Conservation (phyloP, 2,329 filamentous ascomycete species). For the Pseudocercospora macadamiae region DNA sequence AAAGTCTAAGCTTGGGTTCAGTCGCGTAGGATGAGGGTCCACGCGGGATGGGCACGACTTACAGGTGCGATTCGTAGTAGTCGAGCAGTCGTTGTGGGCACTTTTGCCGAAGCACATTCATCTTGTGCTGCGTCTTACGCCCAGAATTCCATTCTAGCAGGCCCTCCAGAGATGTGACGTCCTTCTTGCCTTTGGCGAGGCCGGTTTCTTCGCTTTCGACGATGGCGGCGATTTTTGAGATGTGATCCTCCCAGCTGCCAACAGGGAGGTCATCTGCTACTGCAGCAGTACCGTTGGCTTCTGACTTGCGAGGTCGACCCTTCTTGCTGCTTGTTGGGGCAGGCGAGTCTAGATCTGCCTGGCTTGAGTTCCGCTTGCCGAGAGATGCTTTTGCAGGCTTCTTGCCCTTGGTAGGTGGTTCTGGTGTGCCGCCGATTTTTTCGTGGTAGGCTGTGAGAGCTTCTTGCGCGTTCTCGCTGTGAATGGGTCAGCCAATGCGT, state of each 20-base stretch:
- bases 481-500: conserved; percentile 12
- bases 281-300: conserved; percentile 35
- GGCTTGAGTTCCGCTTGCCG: conserved; percentile 26
- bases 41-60: conserved; percentile 28
- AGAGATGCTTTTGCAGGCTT: conserved; percentile 24
- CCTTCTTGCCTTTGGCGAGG: conserved; percentile 26
- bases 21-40: conserved; percentile 19
- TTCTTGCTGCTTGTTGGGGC: conserved; percentile 31
- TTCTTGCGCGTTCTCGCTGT: conserved; percentile 45
- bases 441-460: conserved; percentile 67
- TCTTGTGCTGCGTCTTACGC: conserved; percentile 72
- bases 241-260: conserved; percentile 76
- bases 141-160: conserved; percentile 75
- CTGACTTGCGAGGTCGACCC: conserved; percentile 28
- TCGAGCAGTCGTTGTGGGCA: conserved; percentile 68
- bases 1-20: conserved; percentile 29
- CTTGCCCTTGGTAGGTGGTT: conserved; percentile 40
- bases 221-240: conserved; percentile 71
- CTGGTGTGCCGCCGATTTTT: conserved; percentile 64
- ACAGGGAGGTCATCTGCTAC: conserved; percentile 61
- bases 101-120: conserved; percentile 69
- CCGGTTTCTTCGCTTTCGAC: conserved; percentile 56
- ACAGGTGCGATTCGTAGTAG: conserved; percentile 45
- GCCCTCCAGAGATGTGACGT: conserved; percentile 61
- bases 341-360: conserved; percentile 32